A percentile compares a stretch with the other conserved stretches of the same genome.
These are phyloP conservation scores for Nitzschia palea DNA, from an alignment of 108 stramenopile genomes.

Conservation along the genomic window DNA sequence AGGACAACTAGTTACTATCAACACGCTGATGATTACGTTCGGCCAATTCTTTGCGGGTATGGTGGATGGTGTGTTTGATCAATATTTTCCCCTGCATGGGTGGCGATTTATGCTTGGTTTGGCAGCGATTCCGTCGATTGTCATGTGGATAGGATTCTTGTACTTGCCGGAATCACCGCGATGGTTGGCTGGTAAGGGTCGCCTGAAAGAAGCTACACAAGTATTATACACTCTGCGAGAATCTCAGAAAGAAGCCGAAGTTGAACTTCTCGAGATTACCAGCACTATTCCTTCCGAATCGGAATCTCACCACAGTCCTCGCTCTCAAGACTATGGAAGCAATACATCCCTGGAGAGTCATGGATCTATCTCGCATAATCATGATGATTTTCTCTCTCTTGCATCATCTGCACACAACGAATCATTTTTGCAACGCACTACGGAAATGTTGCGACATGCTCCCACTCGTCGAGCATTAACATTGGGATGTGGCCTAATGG, in stretches of 20 bases:
- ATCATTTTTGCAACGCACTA: conserved; percentile 4
- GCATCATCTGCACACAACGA: background rate
- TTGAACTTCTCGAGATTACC: conserved; percentile 49
- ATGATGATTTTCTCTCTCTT: background rate
- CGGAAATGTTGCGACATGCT: conserved; percentile 40
- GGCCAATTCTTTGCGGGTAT: conserved; percentile 86
- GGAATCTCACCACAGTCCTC: background rate
- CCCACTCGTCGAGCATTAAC: conserved; percentile 60
- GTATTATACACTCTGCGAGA: conserved; percentile 51
- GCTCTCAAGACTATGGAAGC: conserved; percentile 17
- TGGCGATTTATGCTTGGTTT: conserved; percentile 89
- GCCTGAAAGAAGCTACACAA: conserved; percentile 47
- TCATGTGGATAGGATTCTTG: conserved; percentile 63
- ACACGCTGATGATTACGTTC: conserved; percentile 66
- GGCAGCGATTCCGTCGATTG: conserved; percentile 52
- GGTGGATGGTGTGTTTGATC: conserved; percentile 66
- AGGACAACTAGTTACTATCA: conserved; percentile 77
- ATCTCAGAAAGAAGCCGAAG: conserved; percentile 33
- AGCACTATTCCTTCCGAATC: conserved; percentile 1
- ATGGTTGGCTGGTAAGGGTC: conserved; percentile 69
- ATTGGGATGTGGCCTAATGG: conserved; percentile 87
- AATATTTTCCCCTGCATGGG: conserved; percentile 42
- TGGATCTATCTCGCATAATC: background rate
- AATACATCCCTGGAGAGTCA: background rate
- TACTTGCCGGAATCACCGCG: conserved; percentile 83